phyloP scores from a whole-genome alignment of 306 rosid species.

The Cicer arietinum region DNA sequence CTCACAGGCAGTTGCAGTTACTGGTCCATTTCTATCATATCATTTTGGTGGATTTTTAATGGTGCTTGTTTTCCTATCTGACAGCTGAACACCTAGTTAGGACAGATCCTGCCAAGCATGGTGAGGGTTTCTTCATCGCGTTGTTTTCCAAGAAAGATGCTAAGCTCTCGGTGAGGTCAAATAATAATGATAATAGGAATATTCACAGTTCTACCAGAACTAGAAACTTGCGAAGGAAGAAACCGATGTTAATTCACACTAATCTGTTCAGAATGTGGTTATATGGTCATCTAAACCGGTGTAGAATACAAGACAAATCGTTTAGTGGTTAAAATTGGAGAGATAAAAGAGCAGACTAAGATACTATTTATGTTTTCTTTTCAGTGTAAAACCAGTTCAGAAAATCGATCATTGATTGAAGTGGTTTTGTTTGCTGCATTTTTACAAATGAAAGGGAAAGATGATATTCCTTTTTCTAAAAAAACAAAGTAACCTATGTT shows the following conservation, averaged over 20 bases:
- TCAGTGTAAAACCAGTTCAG: background rate
- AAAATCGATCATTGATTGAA: background rate
- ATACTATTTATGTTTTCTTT: background rate
- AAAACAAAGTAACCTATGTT: no score
- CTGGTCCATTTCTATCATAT: background rate
- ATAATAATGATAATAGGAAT: background rate
- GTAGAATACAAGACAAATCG: background rate
- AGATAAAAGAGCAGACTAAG: background rate
- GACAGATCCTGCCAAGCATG: constrained; percentile 71
- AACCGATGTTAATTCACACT: constrained; percentile 11
- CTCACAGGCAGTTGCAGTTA: background rate
- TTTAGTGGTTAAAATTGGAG: background rate
- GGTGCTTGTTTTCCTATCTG: constrained; percentile 17
- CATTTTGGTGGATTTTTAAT: background rate
- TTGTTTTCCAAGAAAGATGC: constrained; percentile 55
- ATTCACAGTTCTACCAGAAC: background rate
- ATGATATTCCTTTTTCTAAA: background rate
- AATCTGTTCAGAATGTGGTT: constrained; percentile 53
- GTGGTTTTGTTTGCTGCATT: background rate
- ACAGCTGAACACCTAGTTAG: constrained; percentile 68
- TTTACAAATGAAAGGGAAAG: background rate
- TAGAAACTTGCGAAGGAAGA: constrained; percentile 28
- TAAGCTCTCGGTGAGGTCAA: background rate
- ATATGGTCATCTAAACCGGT: constrained; percentile 21
- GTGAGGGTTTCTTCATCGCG: constrained; percentile 91